phyloP scores from a whole-genome alignment of 148 eudicot genomes.

The Salicornia ramosissima region DNA sequence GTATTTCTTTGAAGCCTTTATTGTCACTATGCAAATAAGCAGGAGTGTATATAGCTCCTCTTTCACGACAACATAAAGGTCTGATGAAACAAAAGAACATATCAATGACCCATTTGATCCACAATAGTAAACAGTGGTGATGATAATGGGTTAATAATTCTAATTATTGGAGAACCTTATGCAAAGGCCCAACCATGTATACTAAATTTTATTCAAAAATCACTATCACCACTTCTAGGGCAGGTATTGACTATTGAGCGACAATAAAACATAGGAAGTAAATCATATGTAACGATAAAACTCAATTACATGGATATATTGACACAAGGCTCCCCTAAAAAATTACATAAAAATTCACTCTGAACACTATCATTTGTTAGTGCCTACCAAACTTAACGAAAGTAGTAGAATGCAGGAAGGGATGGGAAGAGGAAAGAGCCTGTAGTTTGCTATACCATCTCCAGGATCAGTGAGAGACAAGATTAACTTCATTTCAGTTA shows the following conservation, averaged over 20 bases:
- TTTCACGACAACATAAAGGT: too few species aligned
- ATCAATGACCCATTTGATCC: background rate
- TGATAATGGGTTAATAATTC: background rate
- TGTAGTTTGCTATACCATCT: conserved; percentile 42
- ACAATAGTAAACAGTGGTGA: background rate
- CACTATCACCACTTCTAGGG: too few species aligned
- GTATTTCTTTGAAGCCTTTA: background rate
- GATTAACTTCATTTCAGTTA: conserved; percentile 25
- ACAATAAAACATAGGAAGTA: background rate
- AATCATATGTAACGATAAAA: too few species aligned
- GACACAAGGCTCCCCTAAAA: background rate
- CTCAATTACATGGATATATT: background rate
- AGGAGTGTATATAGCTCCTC: too few species aligned
- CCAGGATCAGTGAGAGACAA: conserved; percentile 48
- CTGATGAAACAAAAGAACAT: too few species aligned
- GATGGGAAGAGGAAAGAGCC: background rate
- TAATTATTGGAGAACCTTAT: too few species aligned
- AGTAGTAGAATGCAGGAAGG: background rate
- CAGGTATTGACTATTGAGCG: background rate
- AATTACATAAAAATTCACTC: background rate
- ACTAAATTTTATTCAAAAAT: too few species aligned
- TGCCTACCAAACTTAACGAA: background rate
- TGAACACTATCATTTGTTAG: too few species aligned
- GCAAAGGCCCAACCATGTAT: too few species aligned
- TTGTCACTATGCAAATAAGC: background rate